phyloP scores from a whole-genome alignment of 2,329 filamentous ascomycete species.

The Paecilomyces formosus region DNA sequence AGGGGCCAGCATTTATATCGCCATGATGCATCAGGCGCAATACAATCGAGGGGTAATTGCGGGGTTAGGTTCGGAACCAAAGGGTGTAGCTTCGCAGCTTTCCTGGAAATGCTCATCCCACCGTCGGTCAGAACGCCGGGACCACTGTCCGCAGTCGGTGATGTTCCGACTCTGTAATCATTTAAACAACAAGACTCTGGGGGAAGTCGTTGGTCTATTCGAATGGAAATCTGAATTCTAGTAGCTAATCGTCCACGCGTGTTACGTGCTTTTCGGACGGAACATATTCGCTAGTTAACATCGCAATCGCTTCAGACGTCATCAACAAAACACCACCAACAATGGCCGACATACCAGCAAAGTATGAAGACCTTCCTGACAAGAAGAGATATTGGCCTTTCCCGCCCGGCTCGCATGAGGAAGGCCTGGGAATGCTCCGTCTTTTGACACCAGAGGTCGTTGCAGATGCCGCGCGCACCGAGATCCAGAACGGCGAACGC shows the following conservation, averaged over 20 bases:
- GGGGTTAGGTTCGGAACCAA: not conserved
- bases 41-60: not conserved
- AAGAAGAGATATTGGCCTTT: conserved; percentile 44
- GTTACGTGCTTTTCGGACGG: not conserved
- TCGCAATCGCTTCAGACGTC: not conserved
- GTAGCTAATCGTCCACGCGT: not conserved
- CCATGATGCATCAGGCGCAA: not conserved
- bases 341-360: conserved; percentile 17
- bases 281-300: not conserved
- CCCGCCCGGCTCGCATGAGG: conserved; percentile 39
- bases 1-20: not conserved
- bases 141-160: not conserved
- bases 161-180: not conserved
- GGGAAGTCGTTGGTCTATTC: not conserved
- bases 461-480: conserved; percentile 41
- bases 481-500: conserved; percentile 47
- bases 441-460: conserved; percentile 48
- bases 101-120: not conserved
- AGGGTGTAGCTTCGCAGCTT: not conserved
- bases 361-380: conserved; percentile 39
- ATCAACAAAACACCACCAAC: not conserved
- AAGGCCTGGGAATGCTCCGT: conserved; percentile 48
- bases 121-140: not conserved
- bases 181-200: not conserved
- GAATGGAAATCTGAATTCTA: not conserved